Conservation (phyloP, 257 asterid species). For the Solanum habrochaites region DNA sequence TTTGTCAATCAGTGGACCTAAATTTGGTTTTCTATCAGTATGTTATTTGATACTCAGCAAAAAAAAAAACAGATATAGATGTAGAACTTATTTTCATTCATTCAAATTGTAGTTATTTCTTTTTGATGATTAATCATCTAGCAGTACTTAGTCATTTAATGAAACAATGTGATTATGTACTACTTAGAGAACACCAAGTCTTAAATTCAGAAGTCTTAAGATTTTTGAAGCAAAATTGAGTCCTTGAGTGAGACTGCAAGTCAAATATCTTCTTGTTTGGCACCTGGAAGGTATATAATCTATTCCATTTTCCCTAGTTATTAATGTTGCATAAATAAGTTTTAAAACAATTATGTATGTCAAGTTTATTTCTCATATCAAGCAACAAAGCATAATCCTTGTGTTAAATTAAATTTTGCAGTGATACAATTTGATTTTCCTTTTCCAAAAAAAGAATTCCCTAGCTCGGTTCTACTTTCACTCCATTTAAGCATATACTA, state of each 20-base stretch:
- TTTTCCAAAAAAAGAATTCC: not conserved
- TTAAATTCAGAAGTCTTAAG: not conserved
- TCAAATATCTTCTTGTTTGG: slow-evolving; percentile 63
- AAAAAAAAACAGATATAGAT: not conserved
- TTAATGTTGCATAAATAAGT: not conserved
- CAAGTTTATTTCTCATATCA: not conserved
- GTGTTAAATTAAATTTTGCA: not conserved
- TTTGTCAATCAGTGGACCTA: slow-evolving; percentile 86
- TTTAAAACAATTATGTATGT: not conserved
- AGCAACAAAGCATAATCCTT: not conserved
- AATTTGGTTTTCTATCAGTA: slow-evolving; percentile 50
- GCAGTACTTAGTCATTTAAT: not conserved
- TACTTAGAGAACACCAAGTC: not conserved
- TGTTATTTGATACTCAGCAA: not conserved
- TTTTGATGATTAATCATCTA: not conserved
- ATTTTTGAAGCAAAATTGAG: not conserved
- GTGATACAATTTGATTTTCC: not conserved
- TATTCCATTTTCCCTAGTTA: not conserved
- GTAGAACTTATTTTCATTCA: not conserved
- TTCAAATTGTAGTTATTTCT: not conserved
- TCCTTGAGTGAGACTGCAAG: slow-evolving; percentile 50
- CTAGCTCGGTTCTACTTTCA: not conserved
- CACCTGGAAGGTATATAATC: slow-evolving; percentile 63
- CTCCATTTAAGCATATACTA: not conserved
- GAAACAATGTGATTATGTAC: not conserved